A percentile compares a stretch with the other conserved stretches of the same genome.
These are phyloP conservation scores for Aphanoascus verrucosus DNA, from an alignment of 2,329 filamentous ascomycete genomes.

Conservation along the genomic window DNA sequence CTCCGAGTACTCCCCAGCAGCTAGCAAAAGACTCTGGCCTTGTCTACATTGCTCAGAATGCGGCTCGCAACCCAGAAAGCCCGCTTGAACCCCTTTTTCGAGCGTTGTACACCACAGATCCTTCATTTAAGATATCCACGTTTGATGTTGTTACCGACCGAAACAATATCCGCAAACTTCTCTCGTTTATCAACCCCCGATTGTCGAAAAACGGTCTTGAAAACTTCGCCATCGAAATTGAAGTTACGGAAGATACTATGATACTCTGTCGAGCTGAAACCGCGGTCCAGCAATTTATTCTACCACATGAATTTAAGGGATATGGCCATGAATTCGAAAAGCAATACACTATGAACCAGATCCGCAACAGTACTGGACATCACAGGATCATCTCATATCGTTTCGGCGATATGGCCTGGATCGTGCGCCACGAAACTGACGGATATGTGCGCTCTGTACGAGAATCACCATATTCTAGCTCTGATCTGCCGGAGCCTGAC, in stretches of 20 bases:
- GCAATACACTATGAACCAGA: slow-evolving; percentile 28
- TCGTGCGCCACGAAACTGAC: slow-evolving; percentile 24
- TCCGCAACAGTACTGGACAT: slow-evolving; percentile 21
- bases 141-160: slow-evolving; percentile 39
- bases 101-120: slow-evolving; percentile 31
- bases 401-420: slow-evolving; percentile 36
- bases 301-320: slow-evolving; percentile 31
- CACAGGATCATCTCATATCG: slow-evolving; percentile 39
- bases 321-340: slow-evolving; percentile 41
- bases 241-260: slow-evolving; percentile 2
- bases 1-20: slow-evolving; percentile 19
- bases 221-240: slow-evolving; percentile 21
- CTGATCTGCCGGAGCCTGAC: slow-evolving; percentile 13
- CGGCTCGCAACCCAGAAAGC: slow-evolving; percentile 34
- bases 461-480: slow-evolving; percentile 18
- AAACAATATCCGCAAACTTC: slow-evolving; percentile 42
- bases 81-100: slow-evolving; percentile 42
- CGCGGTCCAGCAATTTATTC: slow-evolving; percentile 22
- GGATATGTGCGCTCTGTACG: slow-evolving; percentile 14
- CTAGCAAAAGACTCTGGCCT: slow-evolving; percentile 28
- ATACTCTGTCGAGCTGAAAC: slow-evolving; percentile 34
- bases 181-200: slow-evolving; percentile 33
- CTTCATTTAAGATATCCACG: slow-evolving; percentile 27
- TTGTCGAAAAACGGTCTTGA: slow-evolving; percentile 21
- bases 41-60: slow-evolving; percentile 39